Percentiles rank a stretch among this genome's conserved stretches.
These are phyloP conservation scores for Cystobasidium slooffiae DNA, from an alignment of 1,284 basidiomycete species.

Conservation along the genomic window DNA sequence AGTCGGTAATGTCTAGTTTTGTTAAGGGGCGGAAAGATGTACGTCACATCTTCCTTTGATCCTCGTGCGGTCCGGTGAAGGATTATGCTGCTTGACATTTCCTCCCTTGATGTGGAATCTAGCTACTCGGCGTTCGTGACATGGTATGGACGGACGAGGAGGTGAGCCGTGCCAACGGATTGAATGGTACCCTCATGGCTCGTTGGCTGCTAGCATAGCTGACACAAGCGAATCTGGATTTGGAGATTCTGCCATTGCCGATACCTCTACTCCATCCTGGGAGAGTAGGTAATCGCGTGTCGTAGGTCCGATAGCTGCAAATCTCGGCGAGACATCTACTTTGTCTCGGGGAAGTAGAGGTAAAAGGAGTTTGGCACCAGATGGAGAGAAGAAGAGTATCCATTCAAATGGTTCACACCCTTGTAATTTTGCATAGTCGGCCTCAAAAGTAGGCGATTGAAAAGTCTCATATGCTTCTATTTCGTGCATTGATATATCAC, in stretches of 20 bases:
- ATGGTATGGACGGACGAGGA: background rate
- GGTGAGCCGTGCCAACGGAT: background rate
- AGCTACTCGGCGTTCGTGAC: background rate
- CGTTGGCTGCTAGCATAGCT: conserved; percentile 14
- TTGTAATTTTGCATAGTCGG: background rate
- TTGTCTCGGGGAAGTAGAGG: background rate
- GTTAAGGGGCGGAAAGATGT: too few relatives aligned
- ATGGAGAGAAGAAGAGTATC: conserved; percentile 45
- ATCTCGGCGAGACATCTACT: background rate
- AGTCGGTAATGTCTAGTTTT: background rate
- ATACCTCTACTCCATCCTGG: background rate
- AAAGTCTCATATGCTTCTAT: conserved; percentile 43
- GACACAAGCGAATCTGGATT: conserved; percentile 20
- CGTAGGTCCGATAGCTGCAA: conserved; percentile 39
- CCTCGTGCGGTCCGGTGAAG: too few relatives aligned
- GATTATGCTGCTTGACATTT: too few relatives aligned
- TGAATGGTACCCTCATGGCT: background rate
- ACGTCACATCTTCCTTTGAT: too few relatives aligned
- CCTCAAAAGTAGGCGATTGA: conserved; percentile 18
- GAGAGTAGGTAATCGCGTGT: conserved; percentile 30
- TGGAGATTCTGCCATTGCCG: conserved; percentile 35
- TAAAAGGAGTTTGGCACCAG: conserved; percentile 33
- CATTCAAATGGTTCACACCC: conserved; percentile 24
- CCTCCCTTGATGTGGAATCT: too few relatives aligned
- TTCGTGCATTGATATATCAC: conserved; percentile 47